A percentile compares a stretch with the other conserved stretches of the same genome.
phyloP scores from a whole-genome alignment of 1,284 basidiomycete genomes.

The Puccinia novopanici region DNA sequence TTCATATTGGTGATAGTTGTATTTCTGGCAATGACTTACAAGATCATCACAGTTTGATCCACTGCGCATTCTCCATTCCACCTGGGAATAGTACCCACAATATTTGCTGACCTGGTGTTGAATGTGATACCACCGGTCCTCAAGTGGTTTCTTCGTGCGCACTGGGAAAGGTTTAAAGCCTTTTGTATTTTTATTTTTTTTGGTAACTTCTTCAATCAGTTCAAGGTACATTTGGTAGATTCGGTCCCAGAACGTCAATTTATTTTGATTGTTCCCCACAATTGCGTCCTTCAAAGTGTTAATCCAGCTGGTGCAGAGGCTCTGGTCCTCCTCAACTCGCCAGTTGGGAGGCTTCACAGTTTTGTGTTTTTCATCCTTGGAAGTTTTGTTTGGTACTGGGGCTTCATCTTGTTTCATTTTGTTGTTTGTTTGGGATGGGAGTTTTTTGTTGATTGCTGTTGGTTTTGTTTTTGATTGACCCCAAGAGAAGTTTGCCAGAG shows the following conservation, averaged over 20 bases:
- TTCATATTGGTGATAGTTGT: background rate
- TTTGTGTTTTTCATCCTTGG: too few species aligned
- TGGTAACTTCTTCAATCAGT: background rate
- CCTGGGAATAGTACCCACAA: too few species aligned
- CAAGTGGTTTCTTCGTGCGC: background rate
- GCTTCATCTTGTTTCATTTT: too few species aligned
- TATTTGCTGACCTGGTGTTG: slow-evolving; percentile 2
- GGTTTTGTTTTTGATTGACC: too few species aligned
- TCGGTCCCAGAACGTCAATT: background rate
- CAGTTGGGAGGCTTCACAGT: background rate
- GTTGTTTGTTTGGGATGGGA: background rate
- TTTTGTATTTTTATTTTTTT: background rate
- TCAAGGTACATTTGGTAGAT: background rate
- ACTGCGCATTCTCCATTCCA: background rate
- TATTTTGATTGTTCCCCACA: background rate
- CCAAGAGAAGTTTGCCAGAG: too few species aligned
- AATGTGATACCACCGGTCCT: background rate
- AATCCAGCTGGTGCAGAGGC: too few species aligned
- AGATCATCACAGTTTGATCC: background rate
- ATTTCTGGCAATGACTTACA: background rate
- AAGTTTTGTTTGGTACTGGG: background rate
- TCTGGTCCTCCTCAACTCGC: background rate
- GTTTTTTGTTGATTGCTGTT: too few species aligned
- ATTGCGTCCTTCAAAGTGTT: too few species aligned
- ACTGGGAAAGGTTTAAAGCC: background rate